Base-by-base conservation (phyloP, 179 eudicot genomes). In the Corrigiola litoralis region DNA sequence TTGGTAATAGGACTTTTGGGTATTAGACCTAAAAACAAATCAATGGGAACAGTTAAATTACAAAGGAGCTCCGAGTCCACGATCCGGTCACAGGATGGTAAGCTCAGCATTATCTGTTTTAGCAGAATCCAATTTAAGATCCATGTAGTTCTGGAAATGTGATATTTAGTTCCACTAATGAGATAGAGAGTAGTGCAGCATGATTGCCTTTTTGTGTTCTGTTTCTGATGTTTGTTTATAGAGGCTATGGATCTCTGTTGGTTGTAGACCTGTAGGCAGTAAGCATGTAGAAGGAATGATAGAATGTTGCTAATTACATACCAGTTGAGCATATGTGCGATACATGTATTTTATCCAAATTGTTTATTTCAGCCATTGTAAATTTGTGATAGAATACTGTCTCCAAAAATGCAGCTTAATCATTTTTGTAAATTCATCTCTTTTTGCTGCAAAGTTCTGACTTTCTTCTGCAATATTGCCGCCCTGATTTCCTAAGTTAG, bases 41-140 rank as follows among this genome's bases (percentile, higher is more conserved):
- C 95, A 91, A 66, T 94, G 99, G 97, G 99, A 90, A 74, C 99
- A 94, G 65, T 70, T 94, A 58, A 90, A 90, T 78, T 88, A 86
- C 74, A 94, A 94, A 77, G 97, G 99, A 9, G 94, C 90, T 68
- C 99, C 99, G 40, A 90, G 95, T 74, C 95, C 97, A 51, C 87
- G 97, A 31, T 90, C 97, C 46, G 99, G 99, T 66, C 97, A 94
- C 77, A 87, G 99, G 28, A 94, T 94, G 99, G 99, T 94, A 79
- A 73, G 77, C 68, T 57, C 34, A 63, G 16, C n/a, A 18, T 63
- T 4, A 1, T 41, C 61, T 12, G 14, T 4, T 36, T 17, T 31
- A 16, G 11, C 21, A 20, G 10, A 23, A 38, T 46, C 3, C 1
- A 37, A 29, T 63, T 32, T 33, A 40, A 7, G 24, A 44, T 27